These are phyloP conservation scores for Monilinia polystroma DNA, from an alignment of 2,329 filamentous ascomycete species.

Conservation along the genomic window DNA sequence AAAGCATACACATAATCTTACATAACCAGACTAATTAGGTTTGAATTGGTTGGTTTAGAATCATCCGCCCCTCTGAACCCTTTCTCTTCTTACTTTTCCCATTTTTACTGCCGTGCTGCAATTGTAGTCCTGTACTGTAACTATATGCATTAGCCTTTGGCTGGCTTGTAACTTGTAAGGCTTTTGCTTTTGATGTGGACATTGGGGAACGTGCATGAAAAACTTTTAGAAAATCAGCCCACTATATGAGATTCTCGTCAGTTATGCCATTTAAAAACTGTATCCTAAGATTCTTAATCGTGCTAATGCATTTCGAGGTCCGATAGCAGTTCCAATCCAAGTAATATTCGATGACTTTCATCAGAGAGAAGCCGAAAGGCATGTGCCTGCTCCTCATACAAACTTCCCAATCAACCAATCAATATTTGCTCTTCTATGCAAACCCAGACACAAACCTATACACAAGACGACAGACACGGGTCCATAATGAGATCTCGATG, in stretches of 20 bases:
- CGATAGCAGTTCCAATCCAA: not conserved
- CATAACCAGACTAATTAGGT: not conserved
- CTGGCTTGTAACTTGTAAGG: too few relatives aligned
- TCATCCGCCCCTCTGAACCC: not conserved
- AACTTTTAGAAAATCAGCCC: conserved; percentile 17
- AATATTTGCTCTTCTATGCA: not conserved
- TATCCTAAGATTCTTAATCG: not conserved
- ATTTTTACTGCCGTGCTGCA: not conserved
- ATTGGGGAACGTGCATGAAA: conserved; percentile 15
- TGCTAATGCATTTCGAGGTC: not conserved
- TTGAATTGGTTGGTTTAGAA: not conserved
- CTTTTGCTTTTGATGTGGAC: not conserved
- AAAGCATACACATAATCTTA: not conserved
- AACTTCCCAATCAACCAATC: not conserved
- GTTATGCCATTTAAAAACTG: conserved; percentile 15
- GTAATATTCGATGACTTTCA: not conserved
- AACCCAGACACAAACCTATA: not conserved
- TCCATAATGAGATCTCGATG: conserved; percentile 16
- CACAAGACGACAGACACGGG: not conserved
- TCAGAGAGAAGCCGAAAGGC: conserved; percentile 1
- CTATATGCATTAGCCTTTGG: too few relatives aligned
- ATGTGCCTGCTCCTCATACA: conserved; percentile 11
- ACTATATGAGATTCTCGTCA: conserved; percentile 18
- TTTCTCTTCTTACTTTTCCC: not conserved
- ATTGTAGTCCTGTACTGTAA: too few relatives aligned